Percentiles rank a stretch among this genome's conserved stretches.
Conservation (phyloP, 129 eudicot species). For the Lonicera japonica region DNA sequence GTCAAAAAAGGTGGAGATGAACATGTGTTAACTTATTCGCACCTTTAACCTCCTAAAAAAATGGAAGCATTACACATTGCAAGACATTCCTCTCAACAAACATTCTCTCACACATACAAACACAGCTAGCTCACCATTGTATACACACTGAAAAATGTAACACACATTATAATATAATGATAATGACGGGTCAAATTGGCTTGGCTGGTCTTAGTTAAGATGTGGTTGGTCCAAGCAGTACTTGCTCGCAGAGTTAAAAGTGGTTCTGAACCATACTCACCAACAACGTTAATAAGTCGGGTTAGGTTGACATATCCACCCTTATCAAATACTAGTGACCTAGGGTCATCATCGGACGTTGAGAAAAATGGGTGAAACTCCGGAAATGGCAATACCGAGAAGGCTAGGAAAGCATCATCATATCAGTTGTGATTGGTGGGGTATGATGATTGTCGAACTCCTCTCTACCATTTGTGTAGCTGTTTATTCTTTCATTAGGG, state of each 20-base stretch:
- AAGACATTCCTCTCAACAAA: no score
- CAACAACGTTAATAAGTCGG: not conserved
- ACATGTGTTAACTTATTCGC: no score
- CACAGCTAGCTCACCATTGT: no score
- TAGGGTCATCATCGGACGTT: not conserved
- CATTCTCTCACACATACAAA: no score
- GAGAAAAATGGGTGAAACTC: not conserved
- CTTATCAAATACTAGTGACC: no score
- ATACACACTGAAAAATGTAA: no score
- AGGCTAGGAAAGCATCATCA: constrained; percentile 12
- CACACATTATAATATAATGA: no score
- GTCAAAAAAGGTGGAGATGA: no score
- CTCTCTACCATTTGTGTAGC: constrained; percentile 24
- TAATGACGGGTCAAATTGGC: not conserved
- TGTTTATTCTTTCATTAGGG: constrained; percentile 32
- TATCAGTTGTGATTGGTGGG: constrained; percentile 25
- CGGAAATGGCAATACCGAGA: constrained; percentile 4
- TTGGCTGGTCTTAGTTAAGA: not conserved
- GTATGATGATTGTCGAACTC: constrained; percentile 31
- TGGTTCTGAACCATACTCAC: not conserved
- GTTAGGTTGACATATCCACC: not conserved
- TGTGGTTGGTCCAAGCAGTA: not conserved
- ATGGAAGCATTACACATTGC: no score
- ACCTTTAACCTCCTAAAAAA: no score
- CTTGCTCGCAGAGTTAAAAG: not conserved